A percentile compares a stretch with the other conserved stretches of the same genome.
Conservation (phyloP, 139 green algal species). For the Desmodesmus armatus region DNA sequence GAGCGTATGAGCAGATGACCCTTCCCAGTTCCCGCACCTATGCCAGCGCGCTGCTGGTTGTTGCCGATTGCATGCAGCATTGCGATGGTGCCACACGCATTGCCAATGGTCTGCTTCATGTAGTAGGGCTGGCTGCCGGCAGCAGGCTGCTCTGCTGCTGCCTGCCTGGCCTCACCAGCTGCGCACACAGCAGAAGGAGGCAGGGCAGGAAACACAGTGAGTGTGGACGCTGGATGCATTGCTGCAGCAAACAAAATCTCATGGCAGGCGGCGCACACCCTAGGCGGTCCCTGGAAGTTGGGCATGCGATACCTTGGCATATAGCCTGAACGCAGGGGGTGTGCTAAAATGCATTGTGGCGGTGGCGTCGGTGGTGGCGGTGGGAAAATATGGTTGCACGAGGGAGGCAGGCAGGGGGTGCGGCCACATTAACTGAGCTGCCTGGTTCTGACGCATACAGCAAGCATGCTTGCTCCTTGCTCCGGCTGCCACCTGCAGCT, state of each 20-base stretch:
- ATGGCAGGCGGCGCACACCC: too few relatives aligned
- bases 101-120: slow-evolving; percentile 96
- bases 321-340: too few relatives aligned
- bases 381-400: background rate
- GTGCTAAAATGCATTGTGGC: too few relatives aligned
- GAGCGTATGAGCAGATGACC: background rate
- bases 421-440: background rate
- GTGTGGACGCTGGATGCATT: background rate
- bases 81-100: slow-evolving; percentile 96
- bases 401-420: background rate
- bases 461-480: too few relatives aligned
- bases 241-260: background rate
- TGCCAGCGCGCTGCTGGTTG: slow-evolving; percentile 43
- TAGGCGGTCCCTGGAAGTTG: too few relatives aligned
- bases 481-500: background rate
- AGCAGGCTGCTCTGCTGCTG: background rate
- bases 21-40: background rate
- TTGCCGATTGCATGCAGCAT: slow-evolving; percentile 86
- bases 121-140: slow-evolving; percentile 78
- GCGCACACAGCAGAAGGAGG: background rate
- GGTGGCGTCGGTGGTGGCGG: too few relatives aligned
- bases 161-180: slow-evolving; percentile 38
- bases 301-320: too few relatives aligned
- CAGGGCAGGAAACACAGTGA: background rate
- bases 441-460: background rate